Percentiles rank a stretch among this genome's conserved stretches.
phyloP scores from a whole-genome alignment of 371 early-diverging fungal species.

The Zychaea mexicana region DNA sequence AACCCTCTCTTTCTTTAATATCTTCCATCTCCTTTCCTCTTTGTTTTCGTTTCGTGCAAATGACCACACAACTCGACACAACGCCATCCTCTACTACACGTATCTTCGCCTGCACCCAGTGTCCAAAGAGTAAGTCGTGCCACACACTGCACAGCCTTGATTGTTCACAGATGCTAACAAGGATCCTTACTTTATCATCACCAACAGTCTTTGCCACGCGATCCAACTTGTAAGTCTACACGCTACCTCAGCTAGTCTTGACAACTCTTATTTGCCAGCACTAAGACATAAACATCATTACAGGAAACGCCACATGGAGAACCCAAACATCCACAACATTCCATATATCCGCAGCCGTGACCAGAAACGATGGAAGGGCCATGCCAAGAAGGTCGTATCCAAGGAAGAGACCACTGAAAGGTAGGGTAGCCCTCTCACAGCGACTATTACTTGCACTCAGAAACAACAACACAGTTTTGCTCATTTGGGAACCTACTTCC shows the following conservation, averaged over 20 bases:
- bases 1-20: background rate
- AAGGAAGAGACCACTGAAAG: conserved; percentile 51
- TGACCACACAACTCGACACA: conserved; percentile 13
- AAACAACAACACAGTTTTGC: background rate
- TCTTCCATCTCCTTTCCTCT: conserved; percentile 19
- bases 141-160: background rate
- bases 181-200: background rate
- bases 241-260: too few relatives aligned
- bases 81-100: conserved; percentile 18
- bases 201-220: conserved; percentile 49
- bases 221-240: conserved; percentile 44
- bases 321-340: conserved; percentile 38
- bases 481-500: background rate
- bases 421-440: conserved; percentile 17
- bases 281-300: too few relatives aligned
- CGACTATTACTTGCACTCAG: background rate
- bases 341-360: conserved; percentile 52
- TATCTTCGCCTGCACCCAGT: conserved; percentile 48
- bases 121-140: conserved; percentile 42
- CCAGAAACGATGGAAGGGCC: conserved; percentile 56
- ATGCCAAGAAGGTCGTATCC: conserved; percentile 49
- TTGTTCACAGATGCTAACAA: too few relatives aligned
- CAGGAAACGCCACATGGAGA: conserved; percentile 34
- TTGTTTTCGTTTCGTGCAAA: conserved; percentile 1
- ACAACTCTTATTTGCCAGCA: too few relatives aligned